Base-by-base conservation (phyloP, 129 eudicot genomes). In the Logfia minima region DNA sequence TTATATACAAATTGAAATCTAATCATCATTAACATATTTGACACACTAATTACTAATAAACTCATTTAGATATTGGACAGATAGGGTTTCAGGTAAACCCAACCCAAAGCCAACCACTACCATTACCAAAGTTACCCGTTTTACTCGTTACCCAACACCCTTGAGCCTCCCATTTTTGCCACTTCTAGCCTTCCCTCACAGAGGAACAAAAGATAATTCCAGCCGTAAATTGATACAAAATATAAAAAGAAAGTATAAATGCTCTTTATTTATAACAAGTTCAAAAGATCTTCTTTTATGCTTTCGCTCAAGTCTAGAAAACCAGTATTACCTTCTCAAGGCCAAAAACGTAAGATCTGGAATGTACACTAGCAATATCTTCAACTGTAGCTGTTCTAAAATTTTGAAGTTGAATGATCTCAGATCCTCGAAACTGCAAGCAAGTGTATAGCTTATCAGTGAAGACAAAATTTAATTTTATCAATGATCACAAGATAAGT, bases 331-430 rank as follows among this genome's bases (percentile, higher is more conserved):
- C 98, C 98, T 89, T 94, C 90, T 94, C 93, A 77, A 94, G 96
- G 37, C 96, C 98, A 72, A 61, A 75, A 61, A 94, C 87, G 68
- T 94, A 94, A 70, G 97, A 91, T 77, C 80, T 80, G 70, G 93
- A 82, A 76, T 94, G 98, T 71, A 94, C 98, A 61, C 90, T 85
- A 48, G 87, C 86, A 74, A 94, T 80, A 82, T 91, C 96, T 34
- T 91, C 97, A 28, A 82, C 81, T 64, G 92, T 81, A 77, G 98
- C 98, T 37, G 84, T 83, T 63, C 69, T 86, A 60, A 83, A 94
- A 41, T 79, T 82, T 86, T 77, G 77, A 52, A 91, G 91, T 76
- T 91, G 92, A 77, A 89, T 71, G 24, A 93, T 82, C 87, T 94
- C 96, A 17, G 92, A 80, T 78, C 92, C 83, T 73, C 93, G 93